Percentiles rank a stretch among this genome's conserved stretches.
These are phyloP conservation scores for Sporothrix pseudoabietina DNA, from an alignment of 2,329 filamentous ascomycete species.

Conservation along the genomic window DNA sequence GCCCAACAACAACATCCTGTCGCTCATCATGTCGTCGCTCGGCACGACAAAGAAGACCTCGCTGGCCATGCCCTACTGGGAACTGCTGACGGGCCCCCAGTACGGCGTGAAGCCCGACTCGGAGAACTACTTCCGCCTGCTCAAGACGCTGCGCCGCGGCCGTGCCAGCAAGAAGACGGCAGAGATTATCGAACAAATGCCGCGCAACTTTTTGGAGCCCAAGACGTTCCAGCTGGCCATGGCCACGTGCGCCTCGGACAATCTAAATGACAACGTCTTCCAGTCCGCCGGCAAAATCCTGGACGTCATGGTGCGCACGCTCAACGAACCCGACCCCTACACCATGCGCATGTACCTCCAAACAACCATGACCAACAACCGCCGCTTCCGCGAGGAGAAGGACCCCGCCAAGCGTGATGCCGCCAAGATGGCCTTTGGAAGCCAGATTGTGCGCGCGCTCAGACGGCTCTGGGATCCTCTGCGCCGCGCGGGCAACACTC, in stretches of 20 bases:
- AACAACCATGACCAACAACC: constrained; percentile 54
- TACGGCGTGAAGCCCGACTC: constrained; percentile 69
- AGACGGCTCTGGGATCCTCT: constrained; percentile 55
- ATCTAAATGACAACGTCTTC: constrained; percentile 71
- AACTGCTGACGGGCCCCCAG: constrained; percentile 61
- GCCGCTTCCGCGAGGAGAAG: constrained; percentile 43
- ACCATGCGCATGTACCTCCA: constrained; percentile 60
- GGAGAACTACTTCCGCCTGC: constrained; percentile 68
- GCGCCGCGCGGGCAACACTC: constrained; percentile 40
- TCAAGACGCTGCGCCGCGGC: constrained; percentile 66
- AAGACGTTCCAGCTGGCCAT: constrained; percentile 73
- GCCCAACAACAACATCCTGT: constrained; percentile 63
- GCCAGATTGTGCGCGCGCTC: constrained; percentile 55
- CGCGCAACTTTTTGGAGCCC: constrained; percentile 46
- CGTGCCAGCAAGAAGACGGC: constrained; percentile 66
- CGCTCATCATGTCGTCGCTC: constrained; percentile 68
- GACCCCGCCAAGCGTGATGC: constrained; percentile 40
- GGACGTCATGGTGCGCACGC: constrained; percentile 58
- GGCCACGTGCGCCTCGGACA: constrained; percentile 72
- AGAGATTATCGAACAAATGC: constrained; percentile 60
- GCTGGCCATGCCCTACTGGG: constrained; percentile 77
- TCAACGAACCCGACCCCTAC: constrained; percentile 52
- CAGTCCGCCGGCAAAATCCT: constrained; percentile 66
- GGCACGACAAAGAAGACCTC: constrained; percentile 61
- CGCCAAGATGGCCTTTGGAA: constrained; percentile 50